phyloP scores from a whole-genome alignment of 192 early-diverging fungal species.

The Backusella sp. region DNA sequence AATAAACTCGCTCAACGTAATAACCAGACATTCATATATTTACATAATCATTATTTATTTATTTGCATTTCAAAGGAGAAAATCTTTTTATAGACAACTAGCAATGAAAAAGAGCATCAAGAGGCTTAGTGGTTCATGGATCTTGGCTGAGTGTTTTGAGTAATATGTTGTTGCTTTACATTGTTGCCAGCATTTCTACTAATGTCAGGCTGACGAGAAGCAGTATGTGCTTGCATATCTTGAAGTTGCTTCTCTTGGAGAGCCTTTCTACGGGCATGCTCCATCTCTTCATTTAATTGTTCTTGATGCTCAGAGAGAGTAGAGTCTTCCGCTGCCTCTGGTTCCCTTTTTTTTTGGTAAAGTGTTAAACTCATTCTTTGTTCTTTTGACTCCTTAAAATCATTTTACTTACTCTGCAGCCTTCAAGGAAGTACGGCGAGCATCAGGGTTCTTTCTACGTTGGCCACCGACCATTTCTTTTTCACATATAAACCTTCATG shows the following conservation, averaged over 20 bases:
- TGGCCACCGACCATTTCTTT: constrained; percentile 9
- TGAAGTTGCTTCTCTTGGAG: constrained; percentile 6
- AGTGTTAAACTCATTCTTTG: neutral
- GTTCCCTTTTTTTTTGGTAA: neutral
- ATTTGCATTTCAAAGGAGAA: neutral
- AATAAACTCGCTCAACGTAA: neutral
- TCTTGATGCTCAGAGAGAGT: constrained; percentile 3
- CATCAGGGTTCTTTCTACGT: constrained; percentile 7
- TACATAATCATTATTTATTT: constrained; percentile 2
- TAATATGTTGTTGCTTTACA: neutral
- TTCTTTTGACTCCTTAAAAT: neutral
- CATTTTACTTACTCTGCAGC: neutral
- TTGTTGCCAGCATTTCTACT: constrained; percentile 5
- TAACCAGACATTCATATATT: neutral
- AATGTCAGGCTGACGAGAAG: constrained; percentile 10
- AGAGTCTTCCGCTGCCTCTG: neutral
- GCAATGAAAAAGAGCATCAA: neutral
- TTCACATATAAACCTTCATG: neutral
- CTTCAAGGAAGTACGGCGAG: constrained; percentile 2
- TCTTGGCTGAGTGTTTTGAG: constrained; percentile 2
- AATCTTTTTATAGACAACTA: constrained; percentile 1
- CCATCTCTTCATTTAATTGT: constrained; percentile 1
- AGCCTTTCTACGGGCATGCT: neutral
- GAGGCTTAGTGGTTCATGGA: constrained; percentile 11
- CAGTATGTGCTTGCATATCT: constrained; percentile 7